Evolutionary conservation across 139 green algal genomes (phyloP).

Genomic region (Marvania coccoides): DNA sequence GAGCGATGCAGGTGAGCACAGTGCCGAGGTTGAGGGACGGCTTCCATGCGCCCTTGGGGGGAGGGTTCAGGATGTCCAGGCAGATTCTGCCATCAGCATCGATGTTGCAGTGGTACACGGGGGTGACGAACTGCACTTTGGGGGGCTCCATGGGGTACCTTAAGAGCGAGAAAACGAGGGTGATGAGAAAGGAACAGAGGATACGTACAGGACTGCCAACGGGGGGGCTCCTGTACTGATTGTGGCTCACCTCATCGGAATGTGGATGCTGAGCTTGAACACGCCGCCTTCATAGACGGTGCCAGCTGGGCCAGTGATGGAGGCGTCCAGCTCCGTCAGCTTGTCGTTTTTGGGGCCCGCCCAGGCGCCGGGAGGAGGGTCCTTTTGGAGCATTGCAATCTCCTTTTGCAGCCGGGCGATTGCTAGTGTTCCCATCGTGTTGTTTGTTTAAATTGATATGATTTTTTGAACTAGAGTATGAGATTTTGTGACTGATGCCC

Average conservation of each 20-base stretch:
- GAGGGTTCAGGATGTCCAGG: conserved; percentile 54
- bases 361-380: conserved; percentile 35
- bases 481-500: background rate
- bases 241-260: conserved; percentile 37
- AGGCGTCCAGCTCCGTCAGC: conserved; percentile 24
- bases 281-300: conserved; percentile 44
- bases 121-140: conserved; percentile 51
- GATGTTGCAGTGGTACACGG: conserved; percentile 71
- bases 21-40: conserved; percentile 42
- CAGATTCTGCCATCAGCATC: conserved; percentile 50
- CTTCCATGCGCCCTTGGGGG: conserved; percentile 54
- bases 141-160: conserved; percentile 61
- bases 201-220: background rate
- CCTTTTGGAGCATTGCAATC: conserved; percentile 24
- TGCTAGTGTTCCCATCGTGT: background rate
- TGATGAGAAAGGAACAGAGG: background rate
- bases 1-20: conserved; percentile 42
- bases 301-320: conserved; percentile 24
- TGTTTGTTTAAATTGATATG: too few species aligned
- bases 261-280: conserved; percentile 35
- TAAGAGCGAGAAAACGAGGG: background rate
- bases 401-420: conserved; percentile 27
- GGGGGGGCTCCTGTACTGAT: too few species aligned
- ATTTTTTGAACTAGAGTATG: background rate
- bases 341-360: conserved; percentile 20